Conservation (phyloP, 2,329 filamentous ascomycete genomes). For the Colletotrichum sp. region DNA sequence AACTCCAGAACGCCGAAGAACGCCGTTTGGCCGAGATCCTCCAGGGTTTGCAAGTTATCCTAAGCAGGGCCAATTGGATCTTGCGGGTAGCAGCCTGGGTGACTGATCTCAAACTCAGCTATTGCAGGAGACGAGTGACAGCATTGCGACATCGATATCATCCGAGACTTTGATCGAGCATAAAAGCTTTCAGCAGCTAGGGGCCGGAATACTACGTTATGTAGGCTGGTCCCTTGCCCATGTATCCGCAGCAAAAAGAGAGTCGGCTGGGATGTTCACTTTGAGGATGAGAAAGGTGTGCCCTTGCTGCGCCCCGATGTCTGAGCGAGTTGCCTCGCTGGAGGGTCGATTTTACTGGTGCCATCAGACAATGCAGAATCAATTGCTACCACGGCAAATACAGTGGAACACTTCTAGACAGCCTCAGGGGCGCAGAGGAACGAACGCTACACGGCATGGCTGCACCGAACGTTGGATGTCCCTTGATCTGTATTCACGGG, state of each 20-base stretch:
- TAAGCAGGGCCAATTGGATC: not conserved
- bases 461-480: not conserved
- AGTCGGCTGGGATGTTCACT: not conserved
- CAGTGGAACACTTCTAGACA: not conserved
- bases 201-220: not conserved
- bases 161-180: not conserved
- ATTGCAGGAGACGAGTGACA: not conserved
- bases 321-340: not conserved
- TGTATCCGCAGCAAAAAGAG: not conserved
- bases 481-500: not conserved
- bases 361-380: not conserved
- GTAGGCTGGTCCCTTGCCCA: not conserved
- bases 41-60: not conserved
- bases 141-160: not conserved
- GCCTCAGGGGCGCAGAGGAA: not conserved
- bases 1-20: not conserved
- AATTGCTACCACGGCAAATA: not conserved
- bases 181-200: not conserved
- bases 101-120: not conserved
- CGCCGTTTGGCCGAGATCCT: not conserved
- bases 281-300: not conserved
- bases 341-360: not conserved
- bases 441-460: not conserved
- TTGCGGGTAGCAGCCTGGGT: not conserved
- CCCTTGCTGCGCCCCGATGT: not conserved